These are phyloP conservation scores for Tulasnella sp. DNA, from an alignment of 768 basidiomycete species.

Conservation along the genomic window DNA sequence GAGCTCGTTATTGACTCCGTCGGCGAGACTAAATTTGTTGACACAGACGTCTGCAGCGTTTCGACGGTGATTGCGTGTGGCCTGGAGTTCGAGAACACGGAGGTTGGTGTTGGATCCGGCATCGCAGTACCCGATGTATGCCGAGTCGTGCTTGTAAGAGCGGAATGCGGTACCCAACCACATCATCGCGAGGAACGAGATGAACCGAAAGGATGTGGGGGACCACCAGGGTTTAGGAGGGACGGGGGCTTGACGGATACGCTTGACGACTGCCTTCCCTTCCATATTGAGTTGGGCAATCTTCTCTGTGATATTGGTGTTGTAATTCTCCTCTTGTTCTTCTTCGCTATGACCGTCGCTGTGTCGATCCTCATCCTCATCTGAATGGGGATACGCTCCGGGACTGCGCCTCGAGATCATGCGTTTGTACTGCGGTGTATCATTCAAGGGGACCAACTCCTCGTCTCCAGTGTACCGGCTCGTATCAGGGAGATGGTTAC, in stretches of 20 bases:
- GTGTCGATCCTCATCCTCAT: neutral
- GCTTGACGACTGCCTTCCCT: conserved; percentile 10
- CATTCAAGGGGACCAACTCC: conserved; percentile 17
- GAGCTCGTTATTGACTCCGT: conserved; percentile 11
- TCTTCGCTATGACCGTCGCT: conserved; percentile 1
- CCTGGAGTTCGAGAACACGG: conserved; percentile 39
- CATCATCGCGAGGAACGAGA: conserved; percentile 35
- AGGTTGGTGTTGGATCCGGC: conserved; percentile 48
- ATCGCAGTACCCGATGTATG: conserved; percentile 68
- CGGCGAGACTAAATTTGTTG: neutral
- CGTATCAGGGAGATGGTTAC: conserved; percentile 52
- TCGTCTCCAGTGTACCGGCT: conserved; percentile 56
- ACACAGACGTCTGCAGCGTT: conserved; percentile 42
- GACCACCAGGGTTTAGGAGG: neutral
- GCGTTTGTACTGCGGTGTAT: conserved; percentile 9
- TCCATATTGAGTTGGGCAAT: conserved; percentile 28
- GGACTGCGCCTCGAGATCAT: conserved; percentile 5
- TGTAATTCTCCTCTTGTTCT: conserved; percentile 25
- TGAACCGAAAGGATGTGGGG: conserved; percentile 19
- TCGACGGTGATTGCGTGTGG: conserved; percentile 25
- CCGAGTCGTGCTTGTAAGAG: conserved; percentile 55
- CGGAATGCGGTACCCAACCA: conserved; percentile 26
- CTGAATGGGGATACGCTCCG: neutral
- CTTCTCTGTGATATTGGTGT: conserved; percentile 30
- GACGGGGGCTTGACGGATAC: neutral